phyloP scores from a whole-genome alignment of 345 rosid genomes.

The Zanthoxylum bungeanum region DNA sequence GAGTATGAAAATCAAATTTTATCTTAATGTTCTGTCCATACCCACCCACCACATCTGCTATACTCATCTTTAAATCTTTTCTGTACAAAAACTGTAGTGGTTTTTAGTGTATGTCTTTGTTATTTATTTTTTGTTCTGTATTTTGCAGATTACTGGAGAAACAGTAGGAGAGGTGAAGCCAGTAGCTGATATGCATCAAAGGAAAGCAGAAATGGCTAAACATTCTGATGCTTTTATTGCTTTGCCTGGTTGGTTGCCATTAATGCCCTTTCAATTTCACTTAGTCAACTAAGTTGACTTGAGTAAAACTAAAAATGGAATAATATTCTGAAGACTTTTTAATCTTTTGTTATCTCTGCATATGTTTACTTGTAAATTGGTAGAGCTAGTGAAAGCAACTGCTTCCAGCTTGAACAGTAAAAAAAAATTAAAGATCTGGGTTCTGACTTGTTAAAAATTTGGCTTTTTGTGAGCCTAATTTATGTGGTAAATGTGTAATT shows the following conservation, averaged over 20 bases:
- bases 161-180: conserved; percentile 83
- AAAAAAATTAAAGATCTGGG: neutral
- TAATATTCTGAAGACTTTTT: neutral
- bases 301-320: neutral
- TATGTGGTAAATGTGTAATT: conserved; percentile 8
- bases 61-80: conserved; percentile 26
- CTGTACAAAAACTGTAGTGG: conserved; percentile 9
- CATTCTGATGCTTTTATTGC: conserved; percentile 80
- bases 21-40: no score
- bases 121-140: conserved; percentile 9
- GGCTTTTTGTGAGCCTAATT: neutral
- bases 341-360: neutral
- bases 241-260: conserved; percentile 52
- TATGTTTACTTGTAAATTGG: neutral
- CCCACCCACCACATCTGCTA: conserved; percentile 30
- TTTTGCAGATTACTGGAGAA: conserved; percentile 67
- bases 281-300: neutral
- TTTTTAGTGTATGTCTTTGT: conserved; percentile 1
- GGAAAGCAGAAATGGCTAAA: conserved; percentile 84
- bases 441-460: conserved; percentile 5
- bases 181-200: conserved; percentile 80
- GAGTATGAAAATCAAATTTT: no score
- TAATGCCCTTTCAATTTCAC: neutral
- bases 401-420: neutral
- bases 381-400: neutral